Conservation (phyloP, 805 yeast genomes). For the Candida loeiensis region DNA sequence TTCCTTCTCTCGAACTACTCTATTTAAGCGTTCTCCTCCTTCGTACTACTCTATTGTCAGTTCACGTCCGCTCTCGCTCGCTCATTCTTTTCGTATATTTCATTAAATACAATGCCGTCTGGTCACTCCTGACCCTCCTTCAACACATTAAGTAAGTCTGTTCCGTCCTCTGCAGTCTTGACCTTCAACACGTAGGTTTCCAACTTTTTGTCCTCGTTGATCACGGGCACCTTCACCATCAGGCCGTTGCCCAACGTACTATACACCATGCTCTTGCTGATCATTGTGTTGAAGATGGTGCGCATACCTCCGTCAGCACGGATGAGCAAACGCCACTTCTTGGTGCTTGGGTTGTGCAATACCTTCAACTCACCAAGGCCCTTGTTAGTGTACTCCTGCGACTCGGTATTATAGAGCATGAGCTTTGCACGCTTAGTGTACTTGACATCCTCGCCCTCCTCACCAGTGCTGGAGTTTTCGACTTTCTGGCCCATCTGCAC, state of each 20-base stretch:
- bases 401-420: conserved; percentile 52
- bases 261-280: conserved; percentile 58
- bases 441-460: conserved; percentile 68
- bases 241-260: conserved; percentile 61
- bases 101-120: conserved; percentile 4
- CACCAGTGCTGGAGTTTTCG: conserved; percentile 61
- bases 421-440: conserved; percentile 71
- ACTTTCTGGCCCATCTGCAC: conserved; percentile 43
- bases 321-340: conserved; percentile 66
- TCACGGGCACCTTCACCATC: conserved; percentile 62
- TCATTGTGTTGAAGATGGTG: conserved; percentile 64
- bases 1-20: too few relatives aligned
- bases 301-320: conserved; percentile 89
- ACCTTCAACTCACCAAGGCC: conserved; percentile 86
- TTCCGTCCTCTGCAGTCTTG: conserved; percentile 70
- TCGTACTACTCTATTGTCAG: too few relatives aligned
- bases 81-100: conserved; percentile 1
- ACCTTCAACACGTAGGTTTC: conserved; percentile 72
- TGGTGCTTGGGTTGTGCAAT: conserved; percentile 55
- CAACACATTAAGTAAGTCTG: conserved; percentile 40
- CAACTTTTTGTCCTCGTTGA: conserved; percentile 49
- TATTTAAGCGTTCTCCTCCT: too few relatives aligned
- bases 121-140: conserved; percentile 25
- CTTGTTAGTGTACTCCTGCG: conserved; percentile 51
- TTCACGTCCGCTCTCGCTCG: too few relatives aligned